Base-by-base conservation (phyloP, 192 early-diverging fungal genomes). In the Gigaspora rosea region DNA sequence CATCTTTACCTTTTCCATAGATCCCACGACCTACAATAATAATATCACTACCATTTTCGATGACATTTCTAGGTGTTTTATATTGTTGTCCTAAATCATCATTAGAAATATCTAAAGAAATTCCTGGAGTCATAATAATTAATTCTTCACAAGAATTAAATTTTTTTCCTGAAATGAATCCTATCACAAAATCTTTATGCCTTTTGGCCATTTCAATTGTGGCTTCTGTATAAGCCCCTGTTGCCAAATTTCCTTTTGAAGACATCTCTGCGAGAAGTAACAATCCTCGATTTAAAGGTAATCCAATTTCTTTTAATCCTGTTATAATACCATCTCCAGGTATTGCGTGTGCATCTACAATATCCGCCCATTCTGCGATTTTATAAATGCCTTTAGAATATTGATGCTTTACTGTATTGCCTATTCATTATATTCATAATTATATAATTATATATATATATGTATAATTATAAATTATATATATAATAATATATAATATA, bases 11-110 rank as follows among this genome's bases (percentile, higher is more conserved):
- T 8, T 90, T 87, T 33, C 93, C 96, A 79, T 98, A 99, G 77
- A 99, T 98, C 27, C 95, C 98, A 61, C 98, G 87, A 48, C 98
- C 98, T 13, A 99, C 98, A 83, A 99, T 99, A 79, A 99, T 98
- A 35, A 99, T 89, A 85, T 99, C 98, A 71, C 95, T 94, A 33
- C 91, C 91, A 73, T 89, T 90, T 35, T 94, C 90, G 22, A 99
- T 86, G 18, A 98, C 97, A 57, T 94, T 85, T 51, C 90, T 84
- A 36, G 98, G 98, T 0, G 95, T 95, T 73, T 95, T 87, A 84
- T 98, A 99, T 86, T 95, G 95, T 84, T 99, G 98, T 56, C 98
- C 98, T 36, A 99, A 81, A 7, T 86, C 89, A 81, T 98, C 98
- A 46, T 92, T 93, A 61, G 86, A 87, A 9, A 90, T 86, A 54